phyloP scores from a whole-genome alignment of 1,139 yeast genomes.

The Debaryomyces psychrophilus region DNA sequence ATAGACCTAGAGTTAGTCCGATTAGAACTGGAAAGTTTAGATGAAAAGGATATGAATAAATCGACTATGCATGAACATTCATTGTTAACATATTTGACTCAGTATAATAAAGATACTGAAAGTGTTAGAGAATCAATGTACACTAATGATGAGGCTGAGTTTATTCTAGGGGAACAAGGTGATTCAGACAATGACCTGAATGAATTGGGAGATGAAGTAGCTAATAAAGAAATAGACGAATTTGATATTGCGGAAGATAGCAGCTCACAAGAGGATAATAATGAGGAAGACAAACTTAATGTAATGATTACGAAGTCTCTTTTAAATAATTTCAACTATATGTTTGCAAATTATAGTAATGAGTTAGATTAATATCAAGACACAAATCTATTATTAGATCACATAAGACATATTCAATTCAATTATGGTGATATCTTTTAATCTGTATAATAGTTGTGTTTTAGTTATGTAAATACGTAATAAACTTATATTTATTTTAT shows the following conservation, averaged over 20 bases:
- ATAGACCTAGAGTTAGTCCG: conserved; percentile 16
- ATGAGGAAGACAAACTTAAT: background rate
- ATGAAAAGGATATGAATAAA: conserved; percentile 21
- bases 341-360: conserved; percentile 14
- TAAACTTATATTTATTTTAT: background rate
- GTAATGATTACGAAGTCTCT: conserved; percentile 2
- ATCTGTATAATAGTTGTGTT: background rate
- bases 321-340: conserved; percentile 14
- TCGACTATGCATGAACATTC: conserved; percentile 28
- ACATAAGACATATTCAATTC: background rate
- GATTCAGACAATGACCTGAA: background rate
- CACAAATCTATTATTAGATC: background rate
- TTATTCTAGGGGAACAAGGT: conserved; percentile 10
- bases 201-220: background rate
- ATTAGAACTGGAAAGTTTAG: conserved; percentile 19
- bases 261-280: background rate
- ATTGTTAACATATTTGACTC: conserved; percentile 19
- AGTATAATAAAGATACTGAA: conserved; percentile 12
- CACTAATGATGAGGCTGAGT: conserved; percentile 11
- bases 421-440: background rate
- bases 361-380: background rate
- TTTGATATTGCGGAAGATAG: background rate
- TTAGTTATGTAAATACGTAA: background rate
- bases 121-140: conserved; percentile 12
- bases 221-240: background rate